Evolutionary conservation across 73 alveolate species (phyloP).

Genomic region (Halteria grandinella): DNA sequence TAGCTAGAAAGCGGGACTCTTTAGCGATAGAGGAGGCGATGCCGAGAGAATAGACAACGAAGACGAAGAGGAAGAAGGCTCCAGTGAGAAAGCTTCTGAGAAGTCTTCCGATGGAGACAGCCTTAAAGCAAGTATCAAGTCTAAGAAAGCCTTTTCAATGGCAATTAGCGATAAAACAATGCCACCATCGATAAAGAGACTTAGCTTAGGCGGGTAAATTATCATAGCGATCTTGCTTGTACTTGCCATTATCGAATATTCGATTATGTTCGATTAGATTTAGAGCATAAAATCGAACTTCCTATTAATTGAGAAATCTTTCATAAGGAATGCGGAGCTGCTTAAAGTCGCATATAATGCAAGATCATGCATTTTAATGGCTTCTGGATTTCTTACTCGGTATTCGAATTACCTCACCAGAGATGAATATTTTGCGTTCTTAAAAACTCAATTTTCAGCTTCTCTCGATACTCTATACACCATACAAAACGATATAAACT

Average conservation of each 20-base stretch:
- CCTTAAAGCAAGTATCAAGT: constrained; percentile 26
- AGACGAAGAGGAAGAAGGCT: constrained; percentile 43
- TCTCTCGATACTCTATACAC: constrained; percentile 30
- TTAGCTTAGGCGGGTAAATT: constrained; percentile 35
- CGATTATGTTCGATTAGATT: constrained; percentile 15
- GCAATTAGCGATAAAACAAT: constrained; percentile 54
- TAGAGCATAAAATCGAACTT: constrained; percentile 37
- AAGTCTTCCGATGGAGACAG: constrained; percentile 8
- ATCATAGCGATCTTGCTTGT: constrained; percentile 19
- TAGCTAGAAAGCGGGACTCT: constrained; percentile 25
- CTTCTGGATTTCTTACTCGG: constrained; percentile 15
- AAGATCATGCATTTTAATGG: constrained; percentile 26
- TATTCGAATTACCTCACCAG: not conserved
- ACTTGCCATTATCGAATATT: constrained; percentile 44
- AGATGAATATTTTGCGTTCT: not conserved
- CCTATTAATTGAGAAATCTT: constrained; percentile 9
- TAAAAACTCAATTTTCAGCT: constrained; percentile 17
- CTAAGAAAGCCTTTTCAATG: constrained; percentile 48
- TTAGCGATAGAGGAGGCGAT: constrained; percentile 47
- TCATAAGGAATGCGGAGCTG: constrained; percentile 48
- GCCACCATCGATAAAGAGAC: constrained; percentile 54
- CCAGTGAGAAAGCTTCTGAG: not conserved
- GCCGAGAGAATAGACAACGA: constrained; percentile 24
- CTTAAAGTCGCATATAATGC: constrained; percentile 55
- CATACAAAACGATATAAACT: constrained; percentile 37